phyloP scores from a whole-genome alignment of 352 stramenopile genomes.

The Pythium folliculosum region DNA sequence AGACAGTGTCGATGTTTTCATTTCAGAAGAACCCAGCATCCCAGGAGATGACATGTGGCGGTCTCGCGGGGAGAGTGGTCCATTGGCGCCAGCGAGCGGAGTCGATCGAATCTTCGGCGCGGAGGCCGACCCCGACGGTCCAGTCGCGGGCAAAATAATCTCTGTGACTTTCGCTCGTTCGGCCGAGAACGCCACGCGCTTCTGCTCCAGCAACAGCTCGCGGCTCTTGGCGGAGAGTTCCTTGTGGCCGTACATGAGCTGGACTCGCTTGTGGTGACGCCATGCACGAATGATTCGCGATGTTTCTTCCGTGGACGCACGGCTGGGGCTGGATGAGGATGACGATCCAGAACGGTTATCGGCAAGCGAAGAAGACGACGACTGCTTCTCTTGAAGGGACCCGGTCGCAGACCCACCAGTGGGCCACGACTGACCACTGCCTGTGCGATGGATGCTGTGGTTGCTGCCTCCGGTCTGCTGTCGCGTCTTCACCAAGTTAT shows the following conservation, averaged over 20 bases:
- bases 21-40: conserved; percentile 37
- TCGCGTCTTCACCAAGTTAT: conserved; percentile 76
- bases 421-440: conserved; percentile 24
- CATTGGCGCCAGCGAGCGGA: neutral
- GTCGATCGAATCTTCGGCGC: neutral
- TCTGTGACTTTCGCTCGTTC: conserved; percentile 84
- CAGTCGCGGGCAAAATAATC: conserved; percentile 73
- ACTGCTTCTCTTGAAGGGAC: neutral
- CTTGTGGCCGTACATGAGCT: conserved; percentile 89
- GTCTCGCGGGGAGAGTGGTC: conserved; percentile 16
- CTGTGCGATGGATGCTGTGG: conserved; percentile 20
- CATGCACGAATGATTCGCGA: conserved; percentile 82
- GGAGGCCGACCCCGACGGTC: conserved; percentile 27
- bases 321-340: conserved; percentile 53
- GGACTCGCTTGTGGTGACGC: conserved; percentile 85
- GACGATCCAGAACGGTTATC: conserved; percentile 32
- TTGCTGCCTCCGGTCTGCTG: conserved; percentile 33
- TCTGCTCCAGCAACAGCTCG: conserved; percentile 86
- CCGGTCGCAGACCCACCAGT: conserved; percentile 14
- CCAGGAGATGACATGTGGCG: conserved; percentile 38
- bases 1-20: conserved; percentile 8
- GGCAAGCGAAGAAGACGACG: conserved; percentile 10
- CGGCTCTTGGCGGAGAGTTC: conserved; percentile 74
- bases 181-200: conserved; percentile 83
- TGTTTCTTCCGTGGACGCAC: conserved; percentile 66